Evolutionary conservation across 1,284 basidiomycete species (phyloP), one percentile per base, ranked within the genome.

Genomic region (Tylopilus orsonianus): DNA sequence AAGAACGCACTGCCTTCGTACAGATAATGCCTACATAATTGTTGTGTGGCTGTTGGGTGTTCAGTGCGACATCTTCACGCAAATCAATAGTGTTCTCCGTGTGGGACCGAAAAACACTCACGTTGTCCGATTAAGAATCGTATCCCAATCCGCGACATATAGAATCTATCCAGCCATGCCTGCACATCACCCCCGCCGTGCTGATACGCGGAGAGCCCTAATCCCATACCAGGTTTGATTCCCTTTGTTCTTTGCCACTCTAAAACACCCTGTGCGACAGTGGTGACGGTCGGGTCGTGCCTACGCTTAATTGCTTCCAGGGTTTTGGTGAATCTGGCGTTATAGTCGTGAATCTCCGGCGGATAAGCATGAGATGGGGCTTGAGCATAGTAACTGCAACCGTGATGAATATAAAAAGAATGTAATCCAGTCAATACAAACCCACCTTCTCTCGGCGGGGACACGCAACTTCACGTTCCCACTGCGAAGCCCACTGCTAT

Each of bases 11-110:
- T 2, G 96, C 91, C 65, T 90, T 81, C 4, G 93, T 98, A 71
- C 96, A 99, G 63, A 99, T 99, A 65, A 99, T 98, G 7, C 96
- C 97, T 30, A 99, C 96, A 64, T 97, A 97, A 67, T 95, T 87
- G 48, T 83, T 78, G 61, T 97, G 93, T 0, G 92, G 81, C 56
- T 90, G 85, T 44, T 95, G 82, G 0, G 87, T 92, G 67, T 97
- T 97, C 40, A 97, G 74, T 2, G 94, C 93, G 54, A 97, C 87
- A 59, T 97, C 91, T 93, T 27, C 16, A 43, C 10, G 5, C 33
- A 32, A 41, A 19, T 65, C 16, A 55, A 22, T 14, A 35, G 20
- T n/a, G 36, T 18, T n/a, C 22, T 9, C 0, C 8, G 30, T 16
- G 46, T 34, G 39, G 8, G 10, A 6, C n/a, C 30, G 10, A 30